Conservation (phyloP, 1,139 yeast genomes). For the Blastobotrys serpentis region DNA sequence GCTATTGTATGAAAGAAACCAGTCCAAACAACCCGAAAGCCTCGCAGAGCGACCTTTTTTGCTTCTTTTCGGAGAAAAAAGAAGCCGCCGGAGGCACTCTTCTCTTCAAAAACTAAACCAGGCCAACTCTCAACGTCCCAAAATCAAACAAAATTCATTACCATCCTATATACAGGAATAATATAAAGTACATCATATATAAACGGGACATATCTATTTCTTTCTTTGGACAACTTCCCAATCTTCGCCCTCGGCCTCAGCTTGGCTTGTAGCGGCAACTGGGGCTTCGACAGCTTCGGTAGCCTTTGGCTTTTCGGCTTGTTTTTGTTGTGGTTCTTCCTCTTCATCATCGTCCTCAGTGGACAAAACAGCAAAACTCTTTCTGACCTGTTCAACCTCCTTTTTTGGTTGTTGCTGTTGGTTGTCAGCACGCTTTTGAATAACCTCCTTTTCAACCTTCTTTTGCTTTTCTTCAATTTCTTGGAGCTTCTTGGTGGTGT, state of each 20-base stretch:
- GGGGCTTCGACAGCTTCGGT: conserved; percentile 33
- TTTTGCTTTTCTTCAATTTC: conserved; percentile 34
- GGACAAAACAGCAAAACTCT: conserved; percentile 59
- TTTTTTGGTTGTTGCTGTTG: conserved; percentile 19
- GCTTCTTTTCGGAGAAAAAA: no score
- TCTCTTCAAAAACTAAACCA: no score
- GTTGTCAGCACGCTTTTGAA: conserved; percentile 26
- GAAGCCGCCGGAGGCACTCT: no score
- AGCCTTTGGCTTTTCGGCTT: conserved; percentile 28
- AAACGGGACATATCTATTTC: conserved; percentile 24
- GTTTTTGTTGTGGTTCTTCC: conserved; percentile 34
- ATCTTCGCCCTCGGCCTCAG: conserved; percentile 50
- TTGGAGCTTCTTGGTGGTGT: conserved; percentile 34
- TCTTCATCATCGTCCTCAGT: conserved; percentile 65
- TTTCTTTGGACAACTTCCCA: conserved; percentile 61
- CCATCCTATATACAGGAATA: conserved; percentile 11
- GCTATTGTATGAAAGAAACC: no score
- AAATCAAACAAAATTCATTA: conserved; percentile 8
- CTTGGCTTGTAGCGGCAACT: conserved; percentile 41
- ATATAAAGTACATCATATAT: conserved; percentile 7
- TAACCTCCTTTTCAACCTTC: conserved; percentile 32
- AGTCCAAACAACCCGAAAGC: no score
- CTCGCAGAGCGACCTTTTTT: no score
- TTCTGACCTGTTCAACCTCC: conserved; percentile 28
- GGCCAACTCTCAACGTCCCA: background rate